Conservation (phyloP, 2,329 filamentous ascomycete species). For the Dichotomopilus funicola region DNA sequence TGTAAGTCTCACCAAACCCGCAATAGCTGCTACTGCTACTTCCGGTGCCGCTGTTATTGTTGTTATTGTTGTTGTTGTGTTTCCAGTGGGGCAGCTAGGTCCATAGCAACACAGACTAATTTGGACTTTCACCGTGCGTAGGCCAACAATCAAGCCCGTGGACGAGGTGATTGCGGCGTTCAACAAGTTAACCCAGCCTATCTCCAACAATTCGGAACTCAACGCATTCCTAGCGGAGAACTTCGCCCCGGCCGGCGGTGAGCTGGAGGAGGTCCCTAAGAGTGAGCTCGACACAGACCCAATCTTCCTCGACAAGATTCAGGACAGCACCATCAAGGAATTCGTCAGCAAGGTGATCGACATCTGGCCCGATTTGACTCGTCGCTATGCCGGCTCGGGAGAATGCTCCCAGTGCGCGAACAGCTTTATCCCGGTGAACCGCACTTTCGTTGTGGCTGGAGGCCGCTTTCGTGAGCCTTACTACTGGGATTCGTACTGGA, state of each 20-base stretch:
- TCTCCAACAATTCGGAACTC: slow-evolving; percentile 57
- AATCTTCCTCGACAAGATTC: slow-evolving; percentile 49
- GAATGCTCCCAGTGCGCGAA: slow-evolving; percentile 55
- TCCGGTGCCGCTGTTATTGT: too few relatives aligned
- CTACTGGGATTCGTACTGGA: slow-evolving; percentile 68
- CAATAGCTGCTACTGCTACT: not conserved
- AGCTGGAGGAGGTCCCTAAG: slow-evolving; percentile 49
- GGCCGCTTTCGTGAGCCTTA: slow-evolving; percentile 66
- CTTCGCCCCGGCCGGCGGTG: slow-evolving; percentile 58
- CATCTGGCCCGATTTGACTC: slow-evolving; percentile 63
- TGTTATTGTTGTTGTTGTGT: too few relatives aligned
- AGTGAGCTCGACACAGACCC: slow-evolving; percentile 50
- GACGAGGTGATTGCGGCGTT: slow-evolving; percentile 57
- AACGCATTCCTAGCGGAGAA: slow-evolving; percentile 55
- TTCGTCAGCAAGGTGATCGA: slow-evolving; percentile 59
- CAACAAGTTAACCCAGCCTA: slow-evolving; percentile 50
- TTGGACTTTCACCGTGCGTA: slow-evolving; percentile 23
- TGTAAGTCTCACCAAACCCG: slow-evolving; percentile 37
- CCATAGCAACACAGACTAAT: slow-evolving; percentile 14
- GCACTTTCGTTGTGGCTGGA: slow-evolving; percentile 63
- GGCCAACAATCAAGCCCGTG: slow-evolving; percentile 54
- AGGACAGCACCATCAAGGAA: slow-evolving; percentile 52
- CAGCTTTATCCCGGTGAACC: slow-evolving; percentile 60
- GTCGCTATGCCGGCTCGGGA: slow-evolving; percentile 46
- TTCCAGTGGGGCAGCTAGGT: not conserved